Percentiles rank a stretch among this genome's conserved stretches.
phyloP scores from a whole-genome alignment of 2,329 filamentous ascomycete genomes.

The Exophiala aquamarina region DNA sequence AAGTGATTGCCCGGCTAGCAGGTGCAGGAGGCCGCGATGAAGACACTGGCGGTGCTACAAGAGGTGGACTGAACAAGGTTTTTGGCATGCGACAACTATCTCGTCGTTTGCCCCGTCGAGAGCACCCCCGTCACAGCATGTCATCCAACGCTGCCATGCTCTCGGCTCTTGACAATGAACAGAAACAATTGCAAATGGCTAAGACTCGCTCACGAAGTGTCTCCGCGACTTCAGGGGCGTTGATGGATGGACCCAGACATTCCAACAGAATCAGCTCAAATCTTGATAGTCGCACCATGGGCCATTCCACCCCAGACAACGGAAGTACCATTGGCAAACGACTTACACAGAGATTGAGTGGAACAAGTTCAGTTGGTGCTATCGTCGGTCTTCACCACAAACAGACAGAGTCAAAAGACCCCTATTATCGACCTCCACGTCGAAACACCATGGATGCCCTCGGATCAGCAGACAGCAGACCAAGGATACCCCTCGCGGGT shows the following conservation, averaged over 20 bases:
- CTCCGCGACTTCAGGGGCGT: constrained; percentile 62
- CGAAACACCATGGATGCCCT: constrained; percentile 60
- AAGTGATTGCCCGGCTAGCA: constrained; percentile 78
- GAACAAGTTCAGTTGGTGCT: constrained; percentile 42
- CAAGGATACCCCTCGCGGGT: constrained; percentile 24
- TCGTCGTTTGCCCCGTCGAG: constrained; percentile 65
- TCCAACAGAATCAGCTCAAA: constrained; percentile 59
- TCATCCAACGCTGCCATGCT: constrained; percentile 82
- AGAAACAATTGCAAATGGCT: constrained; percentile 58
- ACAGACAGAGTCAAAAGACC: constrained; percentile 62
- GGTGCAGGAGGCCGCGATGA: constrained; percentile 67
- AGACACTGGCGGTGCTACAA: constrained; percentile 56
- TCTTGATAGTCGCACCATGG: constrained; percentile 33
- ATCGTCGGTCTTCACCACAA: constrained; percentile 44
- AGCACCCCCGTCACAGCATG: constrained; percentile 70
- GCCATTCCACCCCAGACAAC: constrained; percentile 66
- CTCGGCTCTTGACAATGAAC: constrained; percentile 54
- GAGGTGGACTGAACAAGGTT: constrained; percentile 84
- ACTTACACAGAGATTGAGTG: constrained; percentile 50
- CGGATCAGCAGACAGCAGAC: constrained; percentile 41
- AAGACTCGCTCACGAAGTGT: constrained; percentile 58
- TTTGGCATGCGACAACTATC: constrained; percentile 90
- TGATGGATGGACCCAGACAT: constrained; percentile 52
- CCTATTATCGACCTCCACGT: constrained; percentile 84
- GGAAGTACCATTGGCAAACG: constrained; percentile 70